Base-by-base conservation (phyloP, 2,329 filamentous ascomycete genomes). In the Macrophomina phaseolina region DNA sequence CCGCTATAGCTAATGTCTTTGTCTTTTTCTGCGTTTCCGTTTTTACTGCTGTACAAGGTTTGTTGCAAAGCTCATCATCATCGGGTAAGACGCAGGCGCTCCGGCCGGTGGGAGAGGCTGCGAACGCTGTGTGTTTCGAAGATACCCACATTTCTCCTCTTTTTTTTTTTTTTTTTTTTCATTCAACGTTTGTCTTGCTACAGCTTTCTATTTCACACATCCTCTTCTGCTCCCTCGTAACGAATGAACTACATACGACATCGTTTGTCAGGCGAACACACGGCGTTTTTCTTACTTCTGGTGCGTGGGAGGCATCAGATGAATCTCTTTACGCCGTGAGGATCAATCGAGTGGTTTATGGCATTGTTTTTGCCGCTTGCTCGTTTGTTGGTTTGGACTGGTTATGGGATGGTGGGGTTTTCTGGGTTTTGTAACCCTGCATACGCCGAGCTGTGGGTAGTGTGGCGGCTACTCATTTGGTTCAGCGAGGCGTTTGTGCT, bases 101-200 rank as follows among this genome's bases (percentile, higher is more conserved):
- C 52, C 62, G 52, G 62, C 62, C 62, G 62, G 62, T 65, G 62
- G 62, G 62, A 64, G 62, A 53, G 62, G 62, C 62, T 65, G 62
- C 62, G 62, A 65, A 55, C 49, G 49, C 49, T 65, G 34, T 65
- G 62, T 56, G 61, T 55, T 65, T 65, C 51, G 62, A 60, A 65
- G 51, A 65, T 65, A 65, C 62, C 62, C 62, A 65, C 32, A n/a
- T 30, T 14, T n/a, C 14, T 8, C 34, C 52, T 53, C 30, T 45
- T 40, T 42, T 32, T 7, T 23, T 52, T 30, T 49, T 42, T 5
- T 48, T 4, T 4, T 18, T 4, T 23, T 4, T 42, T 45, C 45
- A 6, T 30, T 60, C 30, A 49, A 42, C 51, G 45, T 14, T 45
- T 46, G 2, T 48, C 12, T 61, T n/a, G 36, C 11, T n/a, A 7